Base-by-base conservation (phyloP, 805 yeast genomes). In the Scheffersomyces amazonensis region DNA sequence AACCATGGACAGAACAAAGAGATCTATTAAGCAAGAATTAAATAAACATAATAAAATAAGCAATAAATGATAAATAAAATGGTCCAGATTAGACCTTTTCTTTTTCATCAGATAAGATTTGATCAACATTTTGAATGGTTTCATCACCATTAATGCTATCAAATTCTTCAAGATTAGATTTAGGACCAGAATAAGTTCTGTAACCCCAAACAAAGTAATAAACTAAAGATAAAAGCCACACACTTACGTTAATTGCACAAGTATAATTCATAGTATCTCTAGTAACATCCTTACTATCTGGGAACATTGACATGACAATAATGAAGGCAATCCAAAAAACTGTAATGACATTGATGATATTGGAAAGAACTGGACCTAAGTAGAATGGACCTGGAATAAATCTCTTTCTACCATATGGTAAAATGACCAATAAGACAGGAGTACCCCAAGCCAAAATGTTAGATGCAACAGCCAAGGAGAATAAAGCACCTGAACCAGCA, bases 331-430 rank as follows among this genome's bases (percentile, higher is more conserved):
- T 71, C 70, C 79, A 84, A 5, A 61, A 35, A 9, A 58, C 53
- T 0, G 85, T 69, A 16, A 69, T 50, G 55, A 71, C 52, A 35
- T 76, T 75, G 27, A 79, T 56, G 8, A 58, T 50, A 16, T 68
- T 69, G 9, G 80, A 72, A 54, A 65, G 49, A 19, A 55, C 35
- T 11, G 64, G 61, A 22, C 91, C 91, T 31, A 81, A 54, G 53
- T 77, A 74, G 53, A 83, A 83, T 4, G 79, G 78, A 4, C 91
- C 93, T 2, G 87, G 87, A 11, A 53, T 64, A 49, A 81, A 80
- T 32, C 75, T 62, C 10, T 62, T 59, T 37, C 63, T 63, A 25
- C 80, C 81, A 25, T 64, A 64, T 1, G 80, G 72, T 35, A 77
- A 61, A 37, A 77, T 66, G 40, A 79, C 60, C 36, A 76, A 63